A percentile compares a stretch with the other conserved stretches of the same genome.
These are phyloP conservation scores for Phyllosticta paracitricarpa DNA, from an alignment of 2,329 filamentous ascomycete species.

Conservation along the genomic window DNA sequence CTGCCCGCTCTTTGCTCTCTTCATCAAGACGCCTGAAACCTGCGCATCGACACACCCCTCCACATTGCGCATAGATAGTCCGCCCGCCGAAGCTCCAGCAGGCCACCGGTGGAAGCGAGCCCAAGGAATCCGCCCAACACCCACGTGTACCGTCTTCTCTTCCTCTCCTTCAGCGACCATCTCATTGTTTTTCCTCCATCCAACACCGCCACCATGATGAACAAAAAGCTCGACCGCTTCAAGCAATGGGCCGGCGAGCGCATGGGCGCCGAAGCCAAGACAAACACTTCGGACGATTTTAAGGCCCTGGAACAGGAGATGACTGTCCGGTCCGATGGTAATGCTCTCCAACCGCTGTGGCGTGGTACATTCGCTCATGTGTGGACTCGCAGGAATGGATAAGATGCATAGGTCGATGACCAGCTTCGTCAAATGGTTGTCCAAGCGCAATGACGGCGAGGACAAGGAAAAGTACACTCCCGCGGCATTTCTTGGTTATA, in stretches of 20 bases:
- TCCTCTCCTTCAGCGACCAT: neutral
- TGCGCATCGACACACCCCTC: neutral
- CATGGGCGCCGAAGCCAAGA: slow-evolving; percentile 87
- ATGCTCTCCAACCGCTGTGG: slow-evolving; percentile 4
- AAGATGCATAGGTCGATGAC: slow-evolving; percentile 79
- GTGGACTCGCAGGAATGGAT: slow-evolving; percentile 62
- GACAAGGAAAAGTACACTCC: slow-evolving; percentile 83
- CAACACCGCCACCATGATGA: slow-evolving; percentile 41
- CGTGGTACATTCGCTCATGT: slow-evolving; percentile 2
- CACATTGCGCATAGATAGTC: neutral
- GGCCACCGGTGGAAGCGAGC: neutral
- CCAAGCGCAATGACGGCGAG: slow-evolving; percentile 72
- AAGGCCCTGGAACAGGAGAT: slow-evolving; percentile 84
- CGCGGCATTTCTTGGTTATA: slow-evolving; percentile 66
- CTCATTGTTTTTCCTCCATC: neutral
- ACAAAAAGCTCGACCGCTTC: slow-evolving; percentile 88
- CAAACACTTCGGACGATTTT: slow-evolving; percentile 80
- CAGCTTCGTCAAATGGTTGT: slow-evolving; percentile 77
- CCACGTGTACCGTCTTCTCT: neutral
- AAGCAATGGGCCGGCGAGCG: slow-evolving; percentile 98
- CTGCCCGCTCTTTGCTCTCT: neutral
- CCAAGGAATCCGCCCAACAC: neutral
- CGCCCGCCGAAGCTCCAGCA: neutral
- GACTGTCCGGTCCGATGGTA: slow-evolving; percentile 80
- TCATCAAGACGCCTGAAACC: neutral